phyloP scores from a whole-genome alignment of 164 flowering plant species.

The Chloranthus sessilifolius region DNA sequence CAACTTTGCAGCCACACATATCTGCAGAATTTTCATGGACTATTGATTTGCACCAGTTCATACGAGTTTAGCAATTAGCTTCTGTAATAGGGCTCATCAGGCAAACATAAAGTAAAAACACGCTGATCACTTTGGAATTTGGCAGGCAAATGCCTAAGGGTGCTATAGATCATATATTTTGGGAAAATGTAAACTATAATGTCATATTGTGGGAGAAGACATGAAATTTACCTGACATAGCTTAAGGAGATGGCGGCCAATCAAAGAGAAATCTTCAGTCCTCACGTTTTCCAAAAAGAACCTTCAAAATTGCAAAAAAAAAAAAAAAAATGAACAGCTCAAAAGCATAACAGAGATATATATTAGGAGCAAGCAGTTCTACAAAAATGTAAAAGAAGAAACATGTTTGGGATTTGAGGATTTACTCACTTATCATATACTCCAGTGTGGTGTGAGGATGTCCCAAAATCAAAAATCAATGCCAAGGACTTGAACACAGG shows the following conservation, averaged over 20 bases:
- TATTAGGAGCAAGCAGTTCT: no score
- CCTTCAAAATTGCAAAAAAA: constrained; percentile 17
- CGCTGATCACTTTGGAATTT: no score
- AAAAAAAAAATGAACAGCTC: background rate
- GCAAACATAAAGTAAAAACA: no score
- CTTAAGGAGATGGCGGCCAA: constrained; percentile 43
- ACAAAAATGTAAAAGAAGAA: background rate
- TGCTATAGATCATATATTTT: no score
- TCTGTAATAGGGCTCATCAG: no score
- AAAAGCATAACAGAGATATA: constrained; percentile 7
- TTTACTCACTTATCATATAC: constrained; percentile 44
- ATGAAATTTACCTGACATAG: constrained; percentile 75
- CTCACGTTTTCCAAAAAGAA: constrained; percentile 28
- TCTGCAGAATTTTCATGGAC: no score
- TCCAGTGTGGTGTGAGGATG: constrained; percentile 20
- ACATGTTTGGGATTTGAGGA: background rate
- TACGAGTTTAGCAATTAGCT: no score
- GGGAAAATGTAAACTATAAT: no score
- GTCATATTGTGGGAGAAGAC: no score
- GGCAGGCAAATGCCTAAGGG: no score
- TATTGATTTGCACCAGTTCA: no score
- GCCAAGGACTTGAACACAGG: constrained; percentile 64
- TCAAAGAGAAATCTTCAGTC: constrained; percentile 39
- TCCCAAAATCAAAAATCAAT: constrained; percentile 36
- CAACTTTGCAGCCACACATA: no score